These are phyloP conservation scores for Camelina hispida DNA, from an alignment of 345 rosid genomes.

Conservation along the genomic window DNA sequence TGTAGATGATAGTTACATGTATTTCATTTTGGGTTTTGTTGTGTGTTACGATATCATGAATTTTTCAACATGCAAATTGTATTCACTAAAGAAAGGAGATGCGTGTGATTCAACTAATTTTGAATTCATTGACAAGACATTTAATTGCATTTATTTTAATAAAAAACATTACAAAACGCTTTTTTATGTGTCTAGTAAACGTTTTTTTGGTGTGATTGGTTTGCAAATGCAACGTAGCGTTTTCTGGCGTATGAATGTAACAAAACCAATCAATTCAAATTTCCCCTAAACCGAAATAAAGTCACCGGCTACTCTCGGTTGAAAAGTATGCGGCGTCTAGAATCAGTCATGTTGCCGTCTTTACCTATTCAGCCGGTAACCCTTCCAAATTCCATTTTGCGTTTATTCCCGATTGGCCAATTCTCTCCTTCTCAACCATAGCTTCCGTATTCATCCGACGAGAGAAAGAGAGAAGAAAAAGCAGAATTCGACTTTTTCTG, in stretches of 20 bases:
- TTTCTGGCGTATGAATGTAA: background rate
- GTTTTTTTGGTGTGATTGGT: slow-evolving; percentile 3
- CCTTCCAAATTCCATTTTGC: slow-evolving; percentile 21
- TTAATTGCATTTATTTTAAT: background rate
- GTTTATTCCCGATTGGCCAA: background rate
- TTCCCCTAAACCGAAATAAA: slow-evolving; percentile 3
- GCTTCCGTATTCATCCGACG: slow-evolving; percentile 14
- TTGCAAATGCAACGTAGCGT: background rate
- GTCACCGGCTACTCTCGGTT: slow-evolving; percentile 38
- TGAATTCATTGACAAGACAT: background rate
- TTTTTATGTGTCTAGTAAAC: too few relatives aligned
- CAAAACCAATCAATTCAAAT: background rate
- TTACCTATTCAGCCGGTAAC: slow-evolving; percentile 42
- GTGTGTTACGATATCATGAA: background rate
- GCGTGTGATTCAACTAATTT: background rate
- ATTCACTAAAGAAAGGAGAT: background rate
- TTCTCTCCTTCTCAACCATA: slow-evolving; percentile 9
- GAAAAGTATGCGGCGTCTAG: slow-evolving; percentile 16
- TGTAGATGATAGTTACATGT: background rate
- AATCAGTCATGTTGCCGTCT: slow-evolving; percentile 25
- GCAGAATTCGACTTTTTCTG: slow-evolving; percentile 26
- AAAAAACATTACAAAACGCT: too few relatives aligned
- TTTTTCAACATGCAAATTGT: background rate
- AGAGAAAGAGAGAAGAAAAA: background rate
- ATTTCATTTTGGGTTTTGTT: background rate